Conservation (phyloP, 306 rosid species). For the Coriaria nepalensis region DNA sequence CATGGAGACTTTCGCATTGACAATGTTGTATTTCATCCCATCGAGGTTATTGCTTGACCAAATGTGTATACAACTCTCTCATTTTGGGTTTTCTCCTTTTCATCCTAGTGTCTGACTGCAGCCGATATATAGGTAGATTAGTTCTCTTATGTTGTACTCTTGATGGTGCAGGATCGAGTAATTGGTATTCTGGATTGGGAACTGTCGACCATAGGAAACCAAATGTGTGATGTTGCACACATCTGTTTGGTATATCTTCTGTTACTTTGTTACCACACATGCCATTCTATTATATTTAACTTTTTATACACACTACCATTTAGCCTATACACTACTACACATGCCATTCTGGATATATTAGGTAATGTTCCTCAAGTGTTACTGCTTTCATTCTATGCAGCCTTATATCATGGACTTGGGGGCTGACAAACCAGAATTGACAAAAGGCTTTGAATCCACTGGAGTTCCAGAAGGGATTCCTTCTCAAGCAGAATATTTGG, state of each 20-base stretch:
- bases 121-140: background rate
- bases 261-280: background rate
- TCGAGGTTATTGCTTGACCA: no score
- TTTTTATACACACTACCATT: no score
- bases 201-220: conserved; percentile 89
- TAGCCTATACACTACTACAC: no score
- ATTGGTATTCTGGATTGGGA: conserved; percentile 98
- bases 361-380: background rate
- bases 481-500: conserved; percentile 64
- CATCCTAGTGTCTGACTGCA: background rate
- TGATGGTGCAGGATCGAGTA: conserved; percentile 75
- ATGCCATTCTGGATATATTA: conserved; percentile 3
- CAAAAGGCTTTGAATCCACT: conserved; percentile 40
- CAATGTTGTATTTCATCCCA: conserved; percentile 82
- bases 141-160: background rate
- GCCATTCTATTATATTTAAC: no score
- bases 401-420: conserved; percentile 36
- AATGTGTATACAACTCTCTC: background rate
- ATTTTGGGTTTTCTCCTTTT: conserved; percentile 2
- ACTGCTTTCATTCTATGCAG: conserved; percentile 32
- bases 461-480: conserved; percentile 80
- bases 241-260: conserved; percentile 48
- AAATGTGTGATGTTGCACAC: conserved; percentile 89
- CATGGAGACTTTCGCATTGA: conserved; percentile 98
- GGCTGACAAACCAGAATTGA: conserved; percentile 14